These are phyloP conservation scores for Dipteronia dyeriana DNA, from an alignment of 345 rosid species.

Conservation along the genomic window DNA sequence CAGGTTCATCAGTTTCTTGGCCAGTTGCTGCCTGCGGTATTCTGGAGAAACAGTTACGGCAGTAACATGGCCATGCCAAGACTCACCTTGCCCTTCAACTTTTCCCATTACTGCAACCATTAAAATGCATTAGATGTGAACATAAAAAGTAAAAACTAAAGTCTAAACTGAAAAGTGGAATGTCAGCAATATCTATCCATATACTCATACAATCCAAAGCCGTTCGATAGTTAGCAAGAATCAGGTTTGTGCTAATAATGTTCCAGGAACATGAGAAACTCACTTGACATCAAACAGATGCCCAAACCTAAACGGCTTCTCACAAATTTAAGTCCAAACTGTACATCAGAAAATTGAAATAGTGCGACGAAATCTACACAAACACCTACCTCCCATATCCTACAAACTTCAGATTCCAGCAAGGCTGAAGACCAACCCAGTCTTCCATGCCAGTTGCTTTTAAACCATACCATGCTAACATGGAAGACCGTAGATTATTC, in stretches of 20 bases:
- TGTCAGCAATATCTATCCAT: not conserved
- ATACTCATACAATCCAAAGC: not conserved
- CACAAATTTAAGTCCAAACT: conserved; percentile 10
- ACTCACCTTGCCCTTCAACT: conserved; percentile 96
- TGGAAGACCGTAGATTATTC: not conserved
- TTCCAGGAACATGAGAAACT: not conserved
- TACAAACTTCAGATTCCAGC: not conserved
- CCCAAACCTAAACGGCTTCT: not conserved
- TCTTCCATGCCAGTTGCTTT: not conserved
- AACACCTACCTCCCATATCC: not conserved
- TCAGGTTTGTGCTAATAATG: not conserved
- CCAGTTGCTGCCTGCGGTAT: conserved; percentile 87
- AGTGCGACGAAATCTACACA: not conserved
- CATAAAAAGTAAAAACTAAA: no score
- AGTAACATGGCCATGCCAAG: conserved; percentile 98
- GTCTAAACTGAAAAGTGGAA: not conserved
- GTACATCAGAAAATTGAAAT: not conserved
- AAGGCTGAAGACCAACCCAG: not conserved
- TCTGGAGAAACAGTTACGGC: conserved; percentile 93
- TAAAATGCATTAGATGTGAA: conserved; percentile 10
- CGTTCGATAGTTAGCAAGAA: not conserved
- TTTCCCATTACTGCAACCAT: conserved; percentile 82
- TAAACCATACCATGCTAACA: not conserved
- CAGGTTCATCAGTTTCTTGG: conserved; percentile 87
- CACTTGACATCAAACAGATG: not conserved